These are phyloP conservation scores for Haplographium delicatum DNA, from an alignment of 495 filamentous ascomycete genomes.

Conservation along the genomic window DNA sequence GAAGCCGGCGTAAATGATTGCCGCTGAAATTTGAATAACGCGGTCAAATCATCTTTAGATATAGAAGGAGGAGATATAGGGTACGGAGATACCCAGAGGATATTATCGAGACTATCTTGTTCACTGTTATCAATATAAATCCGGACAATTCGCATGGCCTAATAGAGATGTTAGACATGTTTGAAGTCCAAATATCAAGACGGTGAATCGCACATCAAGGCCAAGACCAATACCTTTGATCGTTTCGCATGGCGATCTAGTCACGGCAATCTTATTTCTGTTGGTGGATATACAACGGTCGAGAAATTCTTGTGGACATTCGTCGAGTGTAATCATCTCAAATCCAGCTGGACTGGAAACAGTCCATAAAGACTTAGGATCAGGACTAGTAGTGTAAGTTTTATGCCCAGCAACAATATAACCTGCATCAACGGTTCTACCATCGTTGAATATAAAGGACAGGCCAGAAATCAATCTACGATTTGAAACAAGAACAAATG, in stretches of 20 bases:
- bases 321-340: constrained; percentile 7
- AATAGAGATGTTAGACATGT: constrained; percentile 1
- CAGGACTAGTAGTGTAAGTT: not conserved
- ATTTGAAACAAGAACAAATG: constrained; percentile 2
- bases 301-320: not conserved
- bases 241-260: constrained; percentile 1
- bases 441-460: constrained; percentile 3
- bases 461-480: constrained; percentile 7
- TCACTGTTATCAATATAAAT: not conserved
- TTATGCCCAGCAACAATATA: constrained; percentile 4
- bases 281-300: not conserved
- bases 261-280: constrained; percentile 3
- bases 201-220: constrained; percentile 5
- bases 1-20: constrained; percentile 6
- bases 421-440: constrained; percentile 4
- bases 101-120: constrained; percentile 8
- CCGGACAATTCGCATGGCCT: constrained; percentile 8
- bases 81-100: constrained; percentile 1
- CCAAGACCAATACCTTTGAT: constrained; percentile 9
- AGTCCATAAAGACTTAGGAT: not conserved
- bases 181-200: not conserved
- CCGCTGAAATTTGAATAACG: constrained; percentile 1
- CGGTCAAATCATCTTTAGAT: not conserved
- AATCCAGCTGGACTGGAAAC: constrained; percentile 7
- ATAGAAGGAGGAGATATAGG: constrained; percentile 8